Evolutionary conservation across 75 land plant species (phyloP).

Genomic region (Sequoia sempervirens): DNA sequence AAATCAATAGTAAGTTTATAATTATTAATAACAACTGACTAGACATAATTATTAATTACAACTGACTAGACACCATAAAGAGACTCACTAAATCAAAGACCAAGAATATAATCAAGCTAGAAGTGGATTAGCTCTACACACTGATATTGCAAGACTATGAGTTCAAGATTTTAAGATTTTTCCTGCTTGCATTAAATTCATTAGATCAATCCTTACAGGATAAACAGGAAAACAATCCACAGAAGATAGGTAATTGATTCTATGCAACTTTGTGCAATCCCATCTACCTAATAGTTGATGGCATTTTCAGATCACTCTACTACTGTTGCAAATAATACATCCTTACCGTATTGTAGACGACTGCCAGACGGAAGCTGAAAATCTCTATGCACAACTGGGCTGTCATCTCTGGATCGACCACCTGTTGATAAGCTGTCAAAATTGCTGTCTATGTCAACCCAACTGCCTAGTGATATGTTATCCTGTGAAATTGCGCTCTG

Average conservation of each 20-base stretch:
- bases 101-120: background rate
- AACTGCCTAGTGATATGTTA: conserved; percentile 18
- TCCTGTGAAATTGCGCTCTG: conserved; percentile 11
- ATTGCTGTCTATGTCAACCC: conserved; percentile 35
- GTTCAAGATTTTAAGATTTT: background rate
- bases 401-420: conserved; percentile 18
- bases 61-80: background rate
- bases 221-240: background rate
- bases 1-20: background rate
- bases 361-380: background rate
- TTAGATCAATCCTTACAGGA: background rate
- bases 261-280: background rate
- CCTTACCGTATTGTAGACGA: conserved; percentile 3
- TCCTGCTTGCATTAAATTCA: background rate
- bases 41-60: background rate
- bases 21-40: background rate
- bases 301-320: background rate
- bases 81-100: background rate
- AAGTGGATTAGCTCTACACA: background rate
- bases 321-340: background rate
- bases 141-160: background rate
- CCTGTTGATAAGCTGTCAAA: conserved; percentile 25
- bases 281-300: background rate
- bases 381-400: conserved; percentile 17
- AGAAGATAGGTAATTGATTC: background rate